Evolutionary conservation across 2,329 filamentous ascomycete genomes (phyloP).

Genomic region (Alternaria incomplexa): DNA sequence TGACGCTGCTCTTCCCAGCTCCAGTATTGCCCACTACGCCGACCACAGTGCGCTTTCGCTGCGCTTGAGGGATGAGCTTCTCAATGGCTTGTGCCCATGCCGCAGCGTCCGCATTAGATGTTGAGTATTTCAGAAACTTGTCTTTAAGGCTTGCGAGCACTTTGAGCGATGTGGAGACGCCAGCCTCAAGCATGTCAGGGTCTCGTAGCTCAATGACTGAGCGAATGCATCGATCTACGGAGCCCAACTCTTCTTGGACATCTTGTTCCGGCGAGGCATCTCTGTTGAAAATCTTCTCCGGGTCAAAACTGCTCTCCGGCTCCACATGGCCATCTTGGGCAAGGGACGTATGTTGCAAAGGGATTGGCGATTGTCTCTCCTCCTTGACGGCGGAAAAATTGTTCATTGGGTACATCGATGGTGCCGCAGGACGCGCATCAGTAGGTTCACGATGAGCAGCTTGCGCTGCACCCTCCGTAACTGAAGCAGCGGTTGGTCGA

Average conservation of each 20-base stretch:
- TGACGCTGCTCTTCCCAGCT: slow-evolving; percentile 66
- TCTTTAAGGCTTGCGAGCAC: slow-evolving; percentile 45
- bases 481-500: neutral
- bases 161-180: slow-evolving; percentile 47
- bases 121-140: slow-evolving; percentile 33
- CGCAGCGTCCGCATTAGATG: slow-evolving; percentile 37
- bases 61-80: slow-evolving; percentile 49
- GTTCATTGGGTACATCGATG: neutral
- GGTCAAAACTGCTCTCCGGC: slow-evolving; percentile 16
- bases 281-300: slow-evolving; percentile 23
- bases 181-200: slow-evolving; percentile 48
- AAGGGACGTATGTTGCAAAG: neutral
- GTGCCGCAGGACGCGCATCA: neutral
- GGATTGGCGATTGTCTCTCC: neutral
- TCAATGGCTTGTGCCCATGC: slow-evolving; percentile 53
- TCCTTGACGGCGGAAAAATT: neutral
- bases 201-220: slow-evolving; percentile 40
- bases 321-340: neutral
- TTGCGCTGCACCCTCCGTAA: neutral
- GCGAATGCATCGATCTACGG: slow-evolving; percentile 32
- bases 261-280: slow-evolving; percentile 9
- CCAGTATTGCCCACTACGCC: slow-evolving; percentile 68
- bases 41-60: slow-evolving; percentile 56
- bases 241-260: slow-evolving; percentile 2
- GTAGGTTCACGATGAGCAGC: neutral